Base-by-base conservation (phyloP, 2,329 filamentous ascomycete genomes). In the Amphichorda felina region DNA sequence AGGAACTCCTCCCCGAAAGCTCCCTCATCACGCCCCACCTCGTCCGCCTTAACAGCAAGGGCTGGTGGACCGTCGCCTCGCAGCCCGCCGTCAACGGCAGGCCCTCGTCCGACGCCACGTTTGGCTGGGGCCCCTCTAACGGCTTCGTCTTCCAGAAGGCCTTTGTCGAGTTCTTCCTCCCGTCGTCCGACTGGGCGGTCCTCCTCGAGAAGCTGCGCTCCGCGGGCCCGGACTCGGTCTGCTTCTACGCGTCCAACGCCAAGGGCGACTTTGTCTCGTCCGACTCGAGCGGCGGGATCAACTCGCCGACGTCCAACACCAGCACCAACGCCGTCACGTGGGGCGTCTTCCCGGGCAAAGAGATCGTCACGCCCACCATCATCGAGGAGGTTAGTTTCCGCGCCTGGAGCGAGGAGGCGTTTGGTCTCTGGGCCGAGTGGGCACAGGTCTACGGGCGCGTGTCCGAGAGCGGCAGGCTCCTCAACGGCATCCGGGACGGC, bases 101-200 rank as follows among this genome's bases (percentile, higher is more conserved):
- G 15, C 72, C 72, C 25, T 93, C 83, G 19, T 75, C 71, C 33
- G 76, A 98, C 54, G 61, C 71, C 4, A 74, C 84, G 15, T 94
- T 94, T 49, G 91, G 91, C 43, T 98, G 91, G 91, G 91, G 91
- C 2, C 91, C 91, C 0, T 74, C 72, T 34, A 79, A 88, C 48
- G 91, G 91, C 14, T 96, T 94, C 55, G 87, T 96, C 33, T 98
- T 95, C 65, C 91, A 98, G 53, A 98, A 96, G 60, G 82, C 89
- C 0, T 98, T 98, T 57, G 87, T 98, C 35, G 91, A 98, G 56
- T 86, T 96, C 61, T 98, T 98, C 67, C 63, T 94, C 39, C 79
- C 88, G 0, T 61, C 68, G 0, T 57, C 70, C 1, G 83, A 89
- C 54, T 96, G 87, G 79, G 57, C 62, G 13, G 54, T 55, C 2